Evolutionary conservation across 495 filamentous ascomycete genomes (phyloP).

Genomic region (Apodospora peruviana): DNA sequence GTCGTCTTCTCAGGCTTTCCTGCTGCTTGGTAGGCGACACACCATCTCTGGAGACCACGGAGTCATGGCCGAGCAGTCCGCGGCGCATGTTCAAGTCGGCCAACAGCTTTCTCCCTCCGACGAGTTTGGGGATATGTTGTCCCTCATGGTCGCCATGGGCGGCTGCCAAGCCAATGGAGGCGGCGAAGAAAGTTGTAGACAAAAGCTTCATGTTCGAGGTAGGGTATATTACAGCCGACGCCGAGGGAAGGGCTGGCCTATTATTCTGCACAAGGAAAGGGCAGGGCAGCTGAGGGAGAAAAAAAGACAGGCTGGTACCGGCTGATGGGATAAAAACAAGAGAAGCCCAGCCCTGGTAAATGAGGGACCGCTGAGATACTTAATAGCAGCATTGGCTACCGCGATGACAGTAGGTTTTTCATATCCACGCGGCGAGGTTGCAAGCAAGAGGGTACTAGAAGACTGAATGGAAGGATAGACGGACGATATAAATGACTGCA

Average conservation of each 20-base stretch:
- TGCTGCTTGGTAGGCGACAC: constrained; percentile 4
- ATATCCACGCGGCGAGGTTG: constrained; percentile 18
- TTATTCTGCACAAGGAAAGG: constrained; percentile 3
- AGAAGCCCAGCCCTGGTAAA: constrained; percentile 10
- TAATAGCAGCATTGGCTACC: constrained; percentile 6
- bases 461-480: constrained; percentile 12
- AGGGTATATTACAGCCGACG: constrained; percentile 5
- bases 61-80: neutral
- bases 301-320: neutral
- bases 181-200: constrained; percentile 16
- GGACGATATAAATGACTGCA: constrained; percentile 21
- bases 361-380: constrained; percentile 15
- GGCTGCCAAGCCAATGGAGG: constrained; percentile 15
- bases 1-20: constrained; percentile 7
- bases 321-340: constrained; percentile 7
- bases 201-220: constrained; percentile 28
- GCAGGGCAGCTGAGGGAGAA: neutral
- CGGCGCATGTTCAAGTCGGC: constrained; percentile 20
- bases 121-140: constrained; percentile 27
- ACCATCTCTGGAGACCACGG: constrained; percentile 1
- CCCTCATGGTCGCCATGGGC: constrained; percentile 27
- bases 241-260: neutral
- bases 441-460: constrained; percentile 9
- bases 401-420: constrained; percentile 7
- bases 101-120: constrained; percentile 31